phyloP scores from a whole-genome alignment of 495 filamentous ascomycete species.

The Sphaerosporella brunnea region DNA sequence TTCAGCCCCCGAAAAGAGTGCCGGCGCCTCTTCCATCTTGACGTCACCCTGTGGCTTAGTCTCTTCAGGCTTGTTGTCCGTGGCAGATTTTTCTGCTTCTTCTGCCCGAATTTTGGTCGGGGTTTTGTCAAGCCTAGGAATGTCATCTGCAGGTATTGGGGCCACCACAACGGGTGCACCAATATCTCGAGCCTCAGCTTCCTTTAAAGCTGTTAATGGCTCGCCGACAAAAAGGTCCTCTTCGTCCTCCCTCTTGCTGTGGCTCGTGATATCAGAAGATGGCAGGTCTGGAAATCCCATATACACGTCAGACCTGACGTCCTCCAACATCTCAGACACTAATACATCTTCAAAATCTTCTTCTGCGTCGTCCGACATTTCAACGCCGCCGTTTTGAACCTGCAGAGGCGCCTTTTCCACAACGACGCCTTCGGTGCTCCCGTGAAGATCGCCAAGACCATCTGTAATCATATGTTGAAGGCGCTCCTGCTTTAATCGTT shows the following conservation, averaged over 20 bases:
- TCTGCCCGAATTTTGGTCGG: background rate
- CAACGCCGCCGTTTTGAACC: constrained; percentile 50
- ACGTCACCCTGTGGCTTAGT: background rate
- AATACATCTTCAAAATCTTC: constrained; percentile 91
- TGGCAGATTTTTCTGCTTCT: background rate
- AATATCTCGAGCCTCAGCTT: constrained; percentile 8
- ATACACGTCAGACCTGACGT: constrained; percentile 1
- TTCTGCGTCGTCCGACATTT: constrained; percentile 36
- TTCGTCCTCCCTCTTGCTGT: constrained; percentile 27
- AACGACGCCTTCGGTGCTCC: constrained; percentile 21
- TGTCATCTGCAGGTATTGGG: background rate
- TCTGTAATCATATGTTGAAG: constrained; percentile 20
- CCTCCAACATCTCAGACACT: constrained; percentile 23
- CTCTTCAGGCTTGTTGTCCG: background rate
- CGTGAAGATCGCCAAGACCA: constrained; percentile 12
- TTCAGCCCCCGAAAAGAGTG: background rate
- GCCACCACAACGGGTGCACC: background rate
- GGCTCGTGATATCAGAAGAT: background rate
- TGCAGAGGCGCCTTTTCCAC: constrained; percentile 40
- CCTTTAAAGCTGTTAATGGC: constrained; percentile 27
- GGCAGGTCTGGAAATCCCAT: background rate
- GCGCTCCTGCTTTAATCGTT: constrained; percentile 55
- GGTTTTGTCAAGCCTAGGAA: background rate
- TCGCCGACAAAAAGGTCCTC: constrained; percentile 58
- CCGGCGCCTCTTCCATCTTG: constrained; percentile 1